phyloP scores from a whole-genome alignment of 306 rosid genomes.

The Abrus pulchellus region DNA sequence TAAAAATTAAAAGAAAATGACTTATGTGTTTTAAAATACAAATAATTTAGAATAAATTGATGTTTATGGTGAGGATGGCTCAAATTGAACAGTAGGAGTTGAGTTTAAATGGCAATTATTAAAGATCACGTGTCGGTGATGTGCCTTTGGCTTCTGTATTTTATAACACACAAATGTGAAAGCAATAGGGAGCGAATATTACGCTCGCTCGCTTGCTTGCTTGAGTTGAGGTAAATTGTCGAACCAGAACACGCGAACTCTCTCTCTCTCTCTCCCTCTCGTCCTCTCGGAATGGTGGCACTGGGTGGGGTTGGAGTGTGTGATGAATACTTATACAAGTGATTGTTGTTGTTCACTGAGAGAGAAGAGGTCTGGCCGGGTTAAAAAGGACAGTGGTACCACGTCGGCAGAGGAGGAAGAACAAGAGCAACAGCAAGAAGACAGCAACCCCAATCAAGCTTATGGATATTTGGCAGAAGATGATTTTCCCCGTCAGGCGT shows the following conservation, averaged over 20 bases:
- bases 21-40: no score
- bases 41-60: no score
- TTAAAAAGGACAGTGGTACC: constrained; percentile 54
- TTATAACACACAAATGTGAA: constrained; percentile 1
- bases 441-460: not conserved
- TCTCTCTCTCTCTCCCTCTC: no score
- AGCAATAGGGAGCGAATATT: not conserved
- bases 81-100: no score
- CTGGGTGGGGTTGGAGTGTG: no score
- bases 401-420: constrained; percentile 48
- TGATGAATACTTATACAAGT: no score
- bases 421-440: constrained; percentile 48
- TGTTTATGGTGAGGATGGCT: no score
- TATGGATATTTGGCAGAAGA: constrained; percentile 65
- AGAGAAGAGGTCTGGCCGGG: constrained; percentile 62
- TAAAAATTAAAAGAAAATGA: no score
- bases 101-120: not conserved
- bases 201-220: no score
- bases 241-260: no score
- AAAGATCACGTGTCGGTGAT: constrained; percentile 57
- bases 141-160: not conserved
- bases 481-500: constrained; percentile 82
- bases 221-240: no score
- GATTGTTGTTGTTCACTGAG: no score
- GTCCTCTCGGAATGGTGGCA: not conserved